Percentiles rank a stretch among this genome's conserved stretches.
These are phyloP conservation scores for Gloeostereum incarnatum DNA, from an alignment of 768 basidiomycete genomes.

Conservation along the genomic window DNA sequence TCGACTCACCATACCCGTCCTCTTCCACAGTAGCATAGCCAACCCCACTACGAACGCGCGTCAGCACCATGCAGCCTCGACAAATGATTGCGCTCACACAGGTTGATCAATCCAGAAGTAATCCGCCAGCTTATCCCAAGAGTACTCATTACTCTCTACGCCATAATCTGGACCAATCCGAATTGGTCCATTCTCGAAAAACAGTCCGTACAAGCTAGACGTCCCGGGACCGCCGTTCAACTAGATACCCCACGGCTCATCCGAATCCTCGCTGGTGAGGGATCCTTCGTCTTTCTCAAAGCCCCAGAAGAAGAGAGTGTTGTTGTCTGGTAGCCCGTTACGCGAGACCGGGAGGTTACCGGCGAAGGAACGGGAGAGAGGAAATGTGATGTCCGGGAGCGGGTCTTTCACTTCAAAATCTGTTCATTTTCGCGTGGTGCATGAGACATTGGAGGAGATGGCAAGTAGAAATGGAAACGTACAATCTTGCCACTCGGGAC, in stretches of 20 bases:
- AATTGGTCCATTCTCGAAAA: constrained; percentile 72
- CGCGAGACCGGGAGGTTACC: constrained; percentile 59
- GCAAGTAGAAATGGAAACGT: constrained; percentile 11
- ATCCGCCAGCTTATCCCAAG: constrained; percentile 55
- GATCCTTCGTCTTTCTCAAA: constrained; percentile 51
- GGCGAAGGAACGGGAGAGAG: constrained; percentile 42
- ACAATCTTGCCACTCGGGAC: constrained; percentile 58
- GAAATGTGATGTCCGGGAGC: constrained; percentile 56
- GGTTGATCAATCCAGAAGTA: constrained; percentile 72
- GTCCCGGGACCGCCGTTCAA: constrained; percentile 49
- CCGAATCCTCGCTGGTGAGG: constrained; percentile 27
- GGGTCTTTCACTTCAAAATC: constrained; percentile 49
- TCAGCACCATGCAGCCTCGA: too few relatives aligned
- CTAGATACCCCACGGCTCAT: constrained; percentile 67
- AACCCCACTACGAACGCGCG: too few relatives aligned
- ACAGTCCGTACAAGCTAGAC: constrained; percentile 55
- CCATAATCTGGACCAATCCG: constrained; percentile 42
- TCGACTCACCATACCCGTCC: constrained; percentile 3
- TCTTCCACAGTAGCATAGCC: background rate
- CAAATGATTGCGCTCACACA: too few relatives aligned
- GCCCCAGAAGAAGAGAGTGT: constrained; percentile 60
- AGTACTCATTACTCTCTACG: constrained; percentile 38
- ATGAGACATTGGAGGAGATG: background rate
- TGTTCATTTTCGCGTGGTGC: constrained; percentile 12
- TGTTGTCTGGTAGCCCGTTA: constrained; percentile 47